These are phyloP conservation scores for Solanum neorickii DNA, from an alignment of 257 asterid species.

Conservation along the genomic window DNA sequence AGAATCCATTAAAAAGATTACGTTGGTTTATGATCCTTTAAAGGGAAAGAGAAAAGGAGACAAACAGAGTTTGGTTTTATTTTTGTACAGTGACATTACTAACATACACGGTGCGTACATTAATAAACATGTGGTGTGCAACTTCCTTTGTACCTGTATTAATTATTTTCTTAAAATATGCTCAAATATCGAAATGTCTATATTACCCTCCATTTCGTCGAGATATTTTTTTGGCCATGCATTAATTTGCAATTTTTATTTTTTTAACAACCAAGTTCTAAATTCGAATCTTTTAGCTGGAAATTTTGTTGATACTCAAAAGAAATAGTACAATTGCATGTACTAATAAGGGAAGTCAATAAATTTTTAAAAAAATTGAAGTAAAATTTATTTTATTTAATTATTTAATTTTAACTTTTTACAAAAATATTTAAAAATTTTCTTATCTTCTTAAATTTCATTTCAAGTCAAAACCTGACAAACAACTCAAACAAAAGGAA, in stretches of 20 bases:
- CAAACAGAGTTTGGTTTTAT: not conserved
- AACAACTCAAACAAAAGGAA: too few relatives aligned
- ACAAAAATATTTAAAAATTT: not conserved
- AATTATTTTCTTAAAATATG: not conserved
- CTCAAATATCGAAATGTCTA: not conserved
- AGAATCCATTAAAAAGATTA: slow-evolving; percentile 25
- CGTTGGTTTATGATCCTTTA: slow-evolving; percentile 13
- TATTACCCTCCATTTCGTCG: not conserved
- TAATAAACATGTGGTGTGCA: not conserved
- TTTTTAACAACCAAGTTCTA: not conserved
- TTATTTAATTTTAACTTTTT: not conserved
- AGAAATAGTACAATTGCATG: not conserved
- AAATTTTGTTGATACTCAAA: not conserved
- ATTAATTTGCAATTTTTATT: not conserved
- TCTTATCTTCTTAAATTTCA: fast-evolving
- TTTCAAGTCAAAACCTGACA: not conserved
- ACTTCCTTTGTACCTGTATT: not conserved
- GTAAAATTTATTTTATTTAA: too few relatives aligned
- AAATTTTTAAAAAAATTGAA: not conserved
- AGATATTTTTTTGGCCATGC: not conserved
- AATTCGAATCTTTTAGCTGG: not conserved
- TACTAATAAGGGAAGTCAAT: not conserved
- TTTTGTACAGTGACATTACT: not conserved
- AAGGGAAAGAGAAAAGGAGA: slow-evolving; percentile 33
- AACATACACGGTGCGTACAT: slow-evolving; percentile 3